phyloP scores from a whole-genome alignment of 257 asterid species.

The Fraxinus americana region DNA sequence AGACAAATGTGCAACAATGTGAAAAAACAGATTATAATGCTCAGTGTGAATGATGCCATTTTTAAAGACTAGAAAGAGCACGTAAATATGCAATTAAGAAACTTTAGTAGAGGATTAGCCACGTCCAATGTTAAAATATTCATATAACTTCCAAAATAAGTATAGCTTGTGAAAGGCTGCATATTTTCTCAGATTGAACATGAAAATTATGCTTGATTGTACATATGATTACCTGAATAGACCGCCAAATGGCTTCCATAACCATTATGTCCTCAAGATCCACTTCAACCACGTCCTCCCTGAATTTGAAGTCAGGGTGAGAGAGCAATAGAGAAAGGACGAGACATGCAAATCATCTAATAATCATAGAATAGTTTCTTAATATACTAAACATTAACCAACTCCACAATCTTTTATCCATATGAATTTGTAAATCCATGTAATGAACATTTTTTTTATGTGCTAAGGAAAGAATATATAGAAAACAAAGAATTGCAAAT shows the following conservation, averaged over 20 bases:
- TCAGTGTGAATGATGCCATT: not conserved
- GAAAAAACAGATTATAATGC: not conserved
- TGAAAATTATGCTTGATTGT: conserved; percentile 6
- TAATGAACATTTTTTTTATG: not conserved
- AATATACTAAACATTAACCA: no score
- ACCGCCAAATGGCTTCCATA: conserved; percentile 98
- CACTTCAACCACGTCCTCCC: conserved; percentile 90
- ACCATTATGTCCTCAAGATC: conserved; percentile 99
- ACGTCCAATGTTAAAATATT: conserved; percentile 1
- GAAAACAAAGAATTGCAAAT: not conserved
- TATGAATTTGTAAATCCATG: no score
- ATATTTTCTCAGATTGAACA: not conserved
- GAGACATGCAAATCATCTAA: conserved; percentile 9
- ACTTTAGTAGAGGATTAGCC: not conserved
- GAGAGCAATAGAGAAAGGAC: conserved; percentile 16
- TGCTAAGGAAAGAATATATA: no score
- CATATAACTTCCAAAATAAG: not conserved
- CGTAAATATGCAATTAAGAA: not conserved
- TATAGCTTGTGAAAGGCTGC: conserved; percentile 8
- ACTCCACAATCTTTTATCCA: not conserved
- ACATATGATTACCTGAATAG: conserved; percentile 74
- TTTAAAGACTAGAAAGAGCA: not conserved
- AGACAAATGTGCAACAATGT: not conserved
- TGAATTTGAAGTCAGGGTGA: conserved; percentile 33
- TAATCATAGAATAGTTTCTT: not conserved